phyloP scores from a whole-genome alignment of 768 basidiomycete species.

The Agrocybe pediades region DNA sequence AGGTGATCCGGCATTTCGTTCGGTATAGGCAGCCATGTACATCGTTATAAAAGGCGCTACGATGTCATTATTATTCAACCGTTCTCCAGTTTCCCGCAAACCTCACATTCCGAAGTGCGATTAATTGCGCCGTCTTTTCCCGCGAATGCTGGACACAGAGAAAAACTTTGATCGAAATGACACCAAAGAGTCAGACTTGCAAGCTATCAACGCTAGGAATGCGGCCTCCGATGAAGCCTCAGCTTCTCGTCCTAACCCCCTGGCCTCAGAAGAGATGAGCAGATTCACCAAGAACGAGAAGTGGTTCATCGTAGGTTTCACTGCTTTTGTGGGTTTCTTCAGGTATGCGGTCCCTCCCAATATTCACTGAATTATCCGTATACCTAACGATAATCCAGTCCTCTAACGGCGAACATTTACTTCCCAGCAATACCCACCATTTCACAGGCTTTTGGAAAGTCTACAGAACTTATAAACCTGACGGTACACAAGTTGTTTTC shows the following conservation, averaged over 20 bases:
- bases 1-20: not conserved
- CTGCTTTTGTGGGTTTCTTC: slow-evolving; percentile 61
- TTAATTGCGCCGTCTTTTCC: no score
- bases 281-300: slow-evolving; percentile 60
- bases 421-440: slow-evolving; percentile 78
- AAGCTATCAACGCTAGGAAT: not conserved
- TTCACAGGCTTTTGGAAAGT: slow-evolving; percentile 60
- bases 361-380: not conserved
- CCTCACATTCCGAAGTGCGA: no score
- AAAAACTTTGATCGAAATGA: not conserved
- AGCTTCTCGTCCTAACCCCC: not conserved
- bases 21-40: not conserved
- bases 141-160: not conserved
- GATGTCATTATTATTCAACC: not conserved
- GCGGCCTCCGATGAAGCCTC: not conserved
- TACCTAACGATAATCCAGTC: slow-evolving; percentile 36
- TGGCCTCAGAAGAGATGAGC: not conserved
- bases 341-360: slow-evolving; percentile 39
- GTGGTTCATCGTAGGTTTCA: slow-evolving; percentile 66
- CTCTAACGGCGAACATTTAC: slow-evolving; percentile 77
- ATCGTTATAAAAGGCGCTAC: not conserved
- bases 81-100: not conserved
- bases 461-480: slow-evolving; percentile 73
- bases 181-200: not conserved
- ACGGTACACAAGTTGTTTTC: slow-evolving; percentile 45